Evolutionary conservation across 2,329 filamentous ascomycete genomes (phyloP).

Genomic region (Diplodia intermedia): DNA sequence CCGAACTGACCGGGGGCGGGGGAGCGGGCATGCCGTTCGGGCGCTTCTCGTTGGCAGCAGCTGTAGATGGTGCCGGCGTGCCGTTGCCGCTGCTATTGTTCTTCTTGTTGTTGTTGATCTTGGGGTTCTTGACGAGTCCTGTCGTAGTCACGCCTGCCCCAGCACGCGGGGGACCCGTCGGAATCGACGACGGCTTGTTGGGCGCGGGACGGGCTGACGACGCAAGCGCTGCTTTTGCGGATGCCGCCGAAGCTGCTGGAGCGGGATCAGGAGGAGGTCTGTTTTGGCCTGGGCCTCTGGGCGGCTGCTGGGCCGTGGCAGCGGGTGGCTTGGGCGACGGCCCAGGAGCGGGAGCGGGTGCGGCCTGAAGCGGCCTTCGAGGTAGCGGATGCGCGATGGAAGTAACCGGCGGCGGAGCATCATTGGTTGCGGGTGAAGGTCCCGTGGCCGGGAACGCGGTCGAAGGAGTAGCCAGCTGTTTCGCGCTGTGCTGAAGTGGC

Average conservation of each 20-base stretch:
- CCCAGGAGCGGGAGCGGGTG: background rate
- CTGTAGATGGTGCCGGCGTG: background rate
- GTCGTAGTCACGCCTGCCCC: background rate
- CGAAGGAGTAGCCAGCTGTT: background rate
- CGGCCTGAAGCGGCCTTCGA: background rate
- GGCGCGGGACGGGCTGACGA: background rate
- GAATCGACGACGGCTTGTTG: background rate
- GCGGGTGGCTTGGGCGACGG: slow-evolving; percentile 2
- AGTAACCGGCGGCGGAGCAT: background rate
- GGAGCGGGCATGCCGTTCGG: slow-evolving; percentile 9
- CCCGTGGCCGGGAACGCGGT: background rate
- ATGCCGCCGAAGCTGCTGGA: background rate
- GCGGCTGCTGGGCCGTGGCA: background rate
- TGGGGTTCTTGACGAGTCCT: background rate
- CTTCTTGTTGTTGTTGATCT: background rate
- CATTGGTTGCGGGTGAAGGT: background rate
- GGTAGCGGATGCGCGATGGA: background rate
- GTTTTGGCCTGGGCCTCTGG: background rate
- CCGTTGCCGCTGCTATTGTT: background rate
- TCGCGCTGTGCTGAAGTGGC: background rate
- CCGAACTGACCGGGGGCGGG: background rate
- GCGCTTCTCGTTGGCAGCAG: background rate
- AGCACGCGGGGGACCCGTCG: background rate
- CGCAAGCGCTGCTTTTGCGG: background rate
- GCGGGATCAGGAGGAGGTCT: background rate